Conservation (phyloP, 192 early-diverging fungal species). For the Entomortierella lignicola region DNA sequence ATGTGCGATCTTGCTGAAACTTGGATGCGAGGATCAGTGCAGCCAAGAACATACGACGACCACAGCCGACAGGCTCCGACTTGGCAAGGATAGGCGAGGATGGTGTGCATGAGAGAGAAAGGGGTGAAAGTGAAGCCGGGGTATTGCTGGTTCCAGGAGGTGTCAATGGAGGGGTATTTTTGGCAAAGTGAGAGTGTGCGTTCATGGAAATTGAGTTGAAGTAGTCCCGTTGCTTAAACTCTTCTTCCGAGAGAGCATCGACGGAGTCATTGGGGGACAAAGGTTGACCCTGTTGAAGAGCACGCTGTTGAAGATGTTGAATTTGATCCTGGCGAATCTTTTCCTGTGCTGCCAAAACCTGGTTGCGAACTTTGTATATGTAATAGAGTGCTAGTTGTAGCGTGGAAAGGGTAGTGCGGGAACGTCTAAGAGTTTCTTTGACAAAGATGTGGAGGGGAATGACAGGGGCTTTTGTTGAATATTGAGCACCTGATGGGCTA, state of each 20-base stretch:
- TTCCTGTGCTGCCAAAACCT: conserved; percentile 55
- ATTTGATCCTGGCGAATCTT: conserved; percentile 49
- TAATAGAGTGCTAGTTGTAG: conserved; percentile 79
- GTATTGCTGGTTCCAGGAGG: conserved; percentile 53
- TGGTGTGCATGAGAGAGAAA: conserved; percentile 31
- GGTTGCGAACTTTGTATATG: conserved; percentile 67
- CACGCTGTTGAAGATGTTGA: conserved; percentile 28
- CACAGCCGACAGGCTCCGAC: conserved; percentile 70
- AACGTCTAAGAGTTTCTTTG: conserved; percentile 74
- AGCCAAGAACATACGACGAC: conserved; percentile 85
- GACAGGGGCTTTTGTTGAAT: conserved; percentile 52
- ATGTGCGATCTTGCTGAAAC: conserved; percentile 85
- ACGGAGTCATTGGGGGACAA: conserved; percentile 31
- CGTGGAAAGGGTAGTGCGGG: conserved; percentile 76
- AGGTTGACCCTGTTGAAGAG: conserved; percentile 25
- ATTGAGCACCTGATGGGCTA: conserved; percentile 45
- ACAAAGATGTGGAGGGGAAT: conserved; percentile 70
- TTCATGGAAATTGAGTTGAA: conserved; percentile 34
- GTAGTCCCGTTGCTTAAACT: conserved; percentile 39
- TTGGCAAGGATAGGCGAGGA: conserved; percentile 52
- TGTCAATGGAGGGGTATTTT: conserved; percentile 47
- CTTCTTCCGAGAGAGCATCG: conserved; percentile 25
- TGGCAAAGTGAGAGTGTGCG: conserved; percentile 13
- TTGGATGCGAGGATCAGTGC: conserved; percentile 89
- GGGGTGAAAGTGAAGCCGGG: conserved; percentile 36